Evolutionary conservation across 2,329 filamentous ascomycete species (phyloP).

Genomic region (Escovopsis sp.): DNA sequence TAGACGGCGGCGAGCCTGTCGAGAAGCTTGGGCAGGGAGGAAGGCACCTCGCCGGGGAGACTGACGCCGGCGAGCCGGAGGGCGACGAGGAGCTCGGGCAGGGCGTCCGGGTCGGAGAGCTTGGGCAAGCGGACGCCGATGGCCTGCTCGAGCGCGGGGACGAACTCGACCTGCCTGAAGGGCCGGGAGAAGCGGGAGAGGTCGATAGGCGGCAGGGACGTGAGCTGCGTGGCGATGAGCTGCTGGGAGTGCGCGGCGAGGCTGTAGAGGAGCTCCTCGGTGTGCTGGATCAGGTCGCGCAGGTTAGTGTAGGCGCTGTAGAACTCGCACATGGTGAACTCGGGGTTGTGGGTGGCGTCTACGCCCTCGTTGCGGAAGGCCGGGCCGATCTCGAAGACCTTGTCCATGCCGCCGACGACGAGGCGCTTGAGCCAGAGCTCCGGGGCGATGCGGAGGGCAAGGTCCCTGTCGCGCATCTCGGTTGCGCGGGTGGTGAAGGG

Average conservation of each 20-base stretch:
- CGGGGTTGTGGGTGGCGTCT: slow-evolving; percentile 85
- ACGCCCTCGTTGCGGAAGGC: slow-evolving; percentile 89
- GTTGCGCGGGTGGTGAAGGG: slow-evolving; percentile 72
- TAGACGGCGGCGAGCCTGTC: slow-evolving; percentile 65
- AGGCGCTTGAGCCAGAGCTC: slow-evolving; percentile 92
- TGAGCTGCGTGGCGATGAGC: slow-evolving; percentile 30
- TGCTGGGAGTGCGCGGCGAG: slow-evolving; percentile 38
- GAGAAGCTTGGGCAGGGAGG: slow-evolving; percentile 53
- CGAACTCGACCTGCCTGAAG: slow-evolving; percentile 63
- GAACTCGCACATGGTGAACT: slow-evolving; percentile 96
- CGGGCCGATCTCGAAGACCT: slow-evolving; percentile 84
- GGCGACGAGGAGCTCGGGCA: slow-evolving; percentile 38
- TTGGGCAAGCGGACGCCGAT: slow-evolving; percentile 53
- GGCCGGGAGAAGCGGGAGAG: slow-evolving; percentile 34
- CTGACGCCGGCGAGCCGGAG: slow-evolving; percentile 44
- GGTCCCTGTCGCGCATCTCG: slow-evolving; percentile 54
- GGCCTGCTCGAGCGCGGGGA: slow-evolving; percentile 58
- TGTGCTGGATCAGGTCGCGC: slow-evolving; percentile 57
- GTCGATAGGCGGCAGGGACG: slow-evolving; percentile 32
- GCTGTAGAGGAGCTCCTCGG: slow-evolving; percentile 53
- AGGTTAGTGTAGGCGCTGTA: slow-evolving; percentile 78
- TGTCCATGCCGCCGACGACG: slow-evolving; percentile 75
- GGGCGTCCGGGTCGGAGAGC: slow-evolving; percentile 39
- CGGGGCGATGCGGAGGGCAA: slow-evolving; percentile 78
- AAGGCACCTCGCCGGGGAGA: slow-evolving; percentile 48